Base-by-base conservation (phyloP, 1,284 basidiomycete genomes). In the Cryptococcus jaspeensis region DNA sequence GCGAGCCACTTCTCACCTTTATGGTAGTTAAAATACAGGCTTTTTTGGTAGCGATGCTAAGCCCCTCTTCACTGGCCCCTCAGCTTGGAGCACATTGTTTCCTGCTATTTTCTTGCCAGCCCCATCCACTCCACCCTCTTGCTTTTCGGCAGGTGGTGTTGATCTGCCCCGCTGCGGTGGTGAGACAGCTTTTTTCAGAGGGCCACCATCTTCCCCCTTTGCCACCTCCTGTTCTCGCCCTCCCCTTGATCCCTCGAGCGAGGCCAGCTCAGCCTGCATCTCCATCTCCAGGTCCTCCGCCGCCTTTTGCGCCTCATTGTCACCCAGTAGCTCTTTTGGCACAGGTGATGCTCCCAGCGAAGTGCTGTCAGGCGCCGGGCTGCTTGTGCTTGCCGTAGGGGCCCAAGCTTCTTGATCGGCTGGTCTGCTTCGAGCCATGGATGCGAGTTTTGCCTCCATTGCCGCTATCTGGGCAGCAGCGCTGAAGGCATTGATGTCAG, bases 401-500 rank as follows among this genome's bases (percentile, higher is more conserved):
- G 66, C 50, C 45, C 65, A 69, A 36, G n/a, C n/a, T n/a, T 66
- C 59, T 49, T 67, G 65, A 46, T 69, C 69, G 2, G 55, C 51
- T 2, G 69, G 69, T 60, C 67, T 71, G 11, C 64, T 64, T n/a
- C 69, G 62, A 63, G 85, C 84, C 83, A 96, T 84, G 61, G 90
- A 84, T 9, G 85, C 84, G 20, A 98, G 81, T 75, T 98, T 98
- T 5, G 94, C 94, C 75, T 98, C 95, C 83, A 97, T 88, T 60
- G 88, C 85, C 1, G 92, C 92, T 65, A 98, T 98, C 78, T 96
- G 96, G 62, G 87, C 86, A 48, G 84, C 81, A 1, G 90, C 92
- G 55, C 90, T 92, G 65, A 36, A 28, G 51, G 22, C 60, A 38
- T 57, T 60, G 36, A 39, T 25, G 11, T 40, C 3, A 50, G 38